Base-by-base conservation (phyloP, 1,139 yeast genomes). In the Sugiyamaella castrensis region DNA sequence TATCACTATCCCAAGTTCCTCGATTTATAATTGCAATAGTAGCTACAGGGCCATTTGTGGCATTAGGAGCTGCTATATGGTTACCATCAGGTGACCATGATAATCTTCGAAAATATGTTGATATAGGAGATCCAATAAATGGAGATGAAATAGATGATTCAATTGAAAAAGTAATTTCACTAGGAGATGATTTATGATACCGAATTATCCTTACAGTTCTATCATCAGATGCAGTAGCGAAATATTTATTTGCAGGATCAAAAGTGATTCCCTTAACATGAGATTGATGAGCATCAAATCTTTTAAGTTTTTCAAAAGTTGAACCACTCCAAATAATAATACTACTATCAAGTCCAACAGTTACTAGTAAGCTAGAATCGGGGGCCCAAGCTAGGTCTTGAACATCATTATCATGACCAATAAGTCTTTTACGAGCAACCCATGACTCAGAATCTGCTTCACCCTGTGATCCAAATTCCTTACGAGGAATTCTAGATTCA, bases 81-180 rank as follows among this genome's bases (percentile, higher is more conserved):
- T 87, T 94, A 1, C 98, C 98, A 68, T 92, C 98, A 0, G 98
- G 98, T 0, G 97, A 87, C 99, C 99, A 92, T 26, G 96, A 86
- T 69, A 89, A 80, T 57, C 98, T 73, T 57, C 98, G 74, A 65
- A 89, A 92, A 66, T 92, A 92, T 0, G 98, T 88, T 0, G 96
- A 87, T 54, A 91, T 73, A 1, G 98, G 98, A 0, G 96, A 87
- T 57, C 84, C 87, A 51, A 75, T 77, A 69, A 92, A 94, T 0
- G 99, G 98, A 30, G 83, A 84, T 37, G 82, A 71, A 2, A 92
- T 84, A 5, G 87, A 79, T 51, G 86, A 84, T 63, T 92, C 99
- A 62, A 91, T 80, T 41, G 88, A 84, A 62, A 91, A 91, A 48
- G 91, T 85, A 62, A 86, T 77, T 55, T 83, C 94, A 34, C 78